phyloP scores from a whole-genome alignment of 2,329 filamentous ascomycete species.

The Thelonectria rubi region DNA sequence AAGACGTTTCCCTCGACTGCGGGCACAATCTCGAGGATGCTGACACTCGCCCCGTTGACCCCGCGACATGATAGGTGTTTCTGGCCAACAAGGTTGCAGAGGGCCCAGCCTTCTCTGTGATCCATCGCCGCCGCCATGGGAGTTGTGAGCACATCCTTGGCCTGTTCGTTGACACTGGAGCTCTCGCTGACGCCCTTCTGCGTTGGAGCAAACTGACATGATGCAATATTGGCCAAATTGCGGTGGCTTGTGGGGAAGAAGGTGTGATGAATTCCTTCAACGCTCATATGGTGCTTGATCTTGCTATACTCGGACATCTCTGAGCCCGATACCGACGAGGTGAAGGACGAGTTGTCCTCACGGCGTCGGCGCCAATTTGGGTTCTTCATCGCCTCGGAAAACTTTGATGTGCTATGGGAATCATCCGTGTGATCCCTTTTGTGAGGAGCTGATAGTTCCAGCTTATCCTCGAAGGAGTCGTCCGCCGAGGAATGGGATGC shows the following conservation, averaged over 20 bases:
- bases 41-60: constrained; percentile 21
- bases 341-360: constrained; percentile 20
- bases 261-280: neutral
- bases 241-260: neutral
- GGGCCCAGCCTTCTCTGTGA: neutral
- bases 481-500: constrained; percentile 14
- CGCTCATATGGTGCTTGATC: neutral
- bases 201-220: constrained; percentile 15
- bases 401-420: constrained; percentile 32
- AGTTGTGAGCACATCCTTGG: neutral
- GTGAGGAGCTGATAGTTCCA: constrained; percentile 5
- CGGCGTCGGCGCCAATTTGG: constrained; percentile 48
- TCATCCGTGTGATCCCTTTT: constrained; percentile 35
- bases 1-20: neutral
- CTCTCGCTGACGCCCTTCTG: constrained; percentile 14
- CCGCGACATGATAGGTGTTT: constrained; percentile 9
- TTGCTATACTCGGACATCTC: constrained; percentile 5
- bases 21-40: constrained; percentile 33
- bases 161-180: constrained; percentile 19
- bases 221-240: neutral
- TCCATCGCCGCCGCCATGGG: neutral
- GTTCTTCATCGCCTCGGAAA: constrained; percentile 47
- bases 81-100: constrained; percentile 27
- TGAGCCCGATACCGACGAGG: constrained; percentile 14
- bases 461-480: constrained; percentile 27